Evolutionary conservation across 176 grass and related monocot genomes (phyloP).

Genomic region (barley (Hordeum vulgare)): DNA sequence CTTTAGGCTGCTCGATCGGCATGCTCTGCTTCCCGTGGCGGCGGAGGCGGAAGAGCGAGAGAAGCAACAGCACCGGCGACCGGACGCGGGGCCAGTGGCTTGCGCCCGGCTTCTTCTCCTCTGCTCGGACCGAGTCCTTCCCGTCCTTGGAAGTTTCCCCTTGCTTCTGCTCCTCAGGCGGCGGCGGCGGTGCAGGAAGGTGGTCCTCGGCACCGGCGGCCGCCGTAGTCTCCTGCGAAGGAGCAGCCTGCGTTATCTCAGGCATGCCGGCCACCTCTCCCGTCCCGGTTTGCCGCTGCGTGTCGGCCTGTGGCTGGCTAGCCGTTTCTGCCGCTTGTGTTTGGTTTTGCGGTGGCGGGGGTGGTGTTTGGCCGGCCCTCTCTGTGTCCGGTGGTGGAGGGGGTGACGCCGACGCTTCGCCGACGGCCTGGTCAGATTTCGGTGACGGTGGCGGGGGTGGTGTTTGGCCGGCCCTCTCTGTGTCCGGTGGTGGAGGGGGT

Average conservation of each 20-base stretch:
- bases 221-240: not conserved
- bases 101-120: not conserved
- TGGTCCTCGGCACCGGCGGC: not conserved
- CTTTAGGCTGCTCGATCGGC: not conserved
- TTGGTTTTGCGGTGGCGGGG: not conserved
- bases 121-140: not conserved
- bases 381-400: not conserved
- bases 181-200: not conserved
- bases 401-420: too few relatives aligned
- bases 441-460: not conserved
- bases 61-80: not conserved
- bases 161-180: not conserved
- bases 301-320: not conserved
- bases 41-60: not conserved
- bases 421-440: not conserved
- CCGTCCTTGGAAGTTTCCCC: not conserved
- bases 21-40: not conserved
- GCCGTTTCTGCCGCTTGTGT: not conserved
- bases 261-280: not conserved
- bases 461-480: not conserved
- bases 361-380: not conserved
- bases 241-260: not conserved
- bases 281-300: not conserved
- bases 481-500: not conserved
- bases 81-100: not conserved